phyloP scores from a whole-genome alignment of 2,329 filamentous ascomycete genomes.

The Xylariaceae sp. region DNA sequence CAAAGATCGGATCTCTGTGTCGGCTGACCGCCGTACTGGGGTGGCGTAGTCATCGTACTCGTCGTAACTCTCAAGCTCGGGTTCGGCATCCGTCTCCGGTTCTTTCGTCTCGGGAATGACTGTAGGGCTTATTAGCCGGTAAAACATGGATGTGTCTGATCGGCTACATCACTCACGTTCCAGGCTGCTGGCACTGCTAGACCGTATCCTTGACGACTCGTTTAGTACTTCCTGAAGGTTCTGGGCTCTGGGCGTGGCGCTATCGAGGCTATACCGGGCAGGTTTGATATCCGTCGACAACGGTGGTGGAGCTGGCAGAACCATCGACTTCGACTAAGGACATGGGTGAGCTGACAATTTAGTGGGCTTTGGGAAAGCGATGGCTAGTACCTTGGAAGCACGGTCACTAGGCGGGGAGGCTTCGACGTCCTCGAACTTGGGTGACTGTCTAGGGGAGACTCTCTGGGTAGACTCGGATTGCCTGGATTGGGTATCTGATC shows the following conservation, averaged over 20 bases:
- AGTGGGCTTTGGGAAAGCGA: neutral
- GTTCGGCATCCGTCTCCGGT: slow-evolving; percentile 46
- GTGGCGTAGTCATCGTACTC: slow-evolving; percentile 40
- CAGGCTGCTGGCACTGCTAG: slow-evolving; percentile 67
- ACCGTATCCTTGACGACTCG: slow-evolving; percentile 51
- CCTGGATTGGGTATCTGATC: slow-evolving; percentile 35
- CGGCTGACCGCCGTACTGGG: slow-evolving; percentile 30
- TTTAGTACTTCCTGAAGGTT: slow-evolving; percentile 66
- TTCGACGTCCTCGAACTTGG: slow-evolving; percentile 32
- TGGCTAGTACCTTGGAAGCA: slow-evolving; percentile 32
- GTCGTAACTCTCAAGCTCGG: slow-evolving; percentile 52
- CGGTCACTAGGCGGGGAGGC: slow-evolving; percentile 33
- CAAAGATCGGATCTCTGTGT: slow-evolving; percentile 62
- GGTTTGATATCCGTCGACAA: slow-evolving; percentile 71
- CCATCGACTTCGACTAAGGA: slow-evolving; percentile 30
- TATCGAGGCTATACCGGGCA: slow-evolving; percentile 59
- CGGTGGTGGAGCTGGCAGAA: slow-evolving; percentile 58
- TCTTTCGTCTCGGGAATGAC: slow-evolving; percentile 48
- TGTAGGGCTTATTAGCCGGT: slow-evolving; percentile 30
- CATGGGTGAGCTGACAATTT: slow-evolving; percentile 11
- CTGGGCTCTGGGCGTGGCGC: slow-evolving; percentile 75
- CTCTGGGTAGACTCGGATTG: slow-evolving; percentile 32
- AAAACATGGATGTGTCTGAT: too few species aligned
- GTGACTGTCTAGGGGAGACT: slow-evolving; percentile 34
- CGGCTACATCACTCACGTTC: slow-evolving; percentile 57